A percentile compares a stretch with the other conserved stretches of the same genome.
phyloP scores from a whole-genome alignment of 129 eudicot genomes.

The Flaveria brownii region DNA sequence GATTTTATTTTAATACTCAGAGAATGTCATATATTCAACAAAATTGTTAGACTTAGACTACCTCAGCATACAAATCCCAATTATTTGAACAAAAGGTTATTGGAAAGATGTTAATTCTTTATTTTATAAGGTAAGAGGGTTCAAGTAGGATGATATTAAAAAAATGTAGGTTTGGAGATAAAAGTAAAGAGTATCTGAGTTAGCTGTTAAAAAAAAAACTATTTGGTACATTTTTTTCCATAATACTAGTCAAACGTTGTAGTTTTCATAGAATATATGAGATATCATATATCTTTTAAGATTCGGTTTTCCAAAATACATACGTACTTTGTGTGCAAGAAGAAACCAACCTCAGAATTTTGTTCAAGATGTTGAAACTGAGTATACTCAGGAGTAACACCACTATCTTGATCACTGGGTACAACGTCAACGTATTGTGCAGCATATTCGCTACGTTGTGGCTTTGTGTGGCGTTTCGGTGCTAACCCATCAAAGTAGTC shows the following conservation, averaged over 20 bases:
- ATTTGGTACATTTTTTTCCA: too few relatives aligned
- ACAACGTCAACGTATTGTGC: slow-evolving; percentile 47
- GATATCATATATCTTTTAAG: not conserved
- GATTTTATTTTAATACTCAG: too few relatives aligned
- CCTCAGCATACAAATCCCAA: too few relatives aligned
- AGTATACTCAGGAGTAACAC: slow-evolving; percentile 50
- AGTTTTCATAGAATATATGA: not conserved
- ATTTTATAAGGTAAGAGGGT: too few relatives aligned
- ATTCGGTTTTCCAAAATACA: not conserved
- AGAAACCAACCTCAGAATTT: slow-evolving; percentile 56
- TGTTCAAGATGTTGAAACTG: slow-evolving; percentile 74
- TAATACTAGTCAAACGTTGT: not conserved
- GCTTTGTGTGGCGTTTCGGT: slow-evolving; percentile 83
- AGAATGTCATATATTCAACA: too few relatives aligned
- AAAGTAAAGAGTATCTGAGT: too few relatives aligned
- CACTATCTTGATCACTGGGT: slow-evolving; percentile 16
- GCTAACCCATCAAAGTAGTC: slow-evolving; percentile 68
- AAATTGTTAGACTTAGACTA: too few relatives aligned
- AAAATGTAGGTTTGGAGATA: too few relatives aligned
- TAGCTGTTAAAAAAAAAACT: too few relatives aligned
- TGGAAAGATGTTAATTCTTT: too few relatives aligned
- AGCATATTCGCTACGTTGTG: slow-evolving; percentile 83
- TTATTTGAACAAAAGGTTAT: too few relatives aligned
- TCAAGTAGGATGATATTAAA: too few relatives aligned
- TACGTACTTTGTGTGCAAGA: not conserved